A percentile compares a stretch with the other conserved stretches of the same genome.
phyloP scores from a whole-genome alignment of 2,329 filamentous ascomycete genomes.

The Pseudocercospora vitis region DNA sequence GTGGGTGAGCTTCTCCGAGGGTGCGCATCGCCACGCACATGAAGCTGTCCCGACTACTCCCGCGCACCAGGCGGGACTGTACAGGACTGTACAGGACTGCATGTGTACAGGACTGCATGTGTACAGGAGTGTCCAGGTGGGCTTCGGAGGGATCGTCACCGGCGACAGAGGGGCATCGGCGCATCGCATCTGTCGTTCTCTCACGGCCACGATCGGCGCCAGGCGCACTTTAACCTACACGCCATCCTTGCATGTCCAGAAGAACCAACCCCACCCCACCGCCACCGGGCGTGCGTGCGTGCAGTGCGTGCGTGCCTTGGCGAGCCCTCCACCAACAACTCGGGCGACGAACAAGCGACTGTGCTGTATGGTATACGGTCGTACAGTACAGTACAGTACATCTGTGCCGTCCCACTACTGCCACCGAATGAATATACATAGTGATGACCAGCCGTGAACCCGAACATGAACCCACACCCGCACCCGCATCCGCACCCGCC shows the following conservation, averaged over 20 bases:
- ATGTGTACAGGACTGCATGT: too few relatives aligned
- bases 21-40: conserved; percentile 12
- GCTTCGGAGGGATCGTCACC: conserved; percentile 1
- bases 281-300: too few relatives aligned
- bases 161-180: conserved; percentile 10
- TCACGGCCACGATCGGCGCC: conserved; percentile 20
- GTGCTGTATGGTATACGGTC: too few relatives aligned
- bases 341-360: neutral
- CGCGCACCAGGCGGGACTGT: too few relatives aligned
- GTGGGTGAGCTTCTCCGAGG: conserved; percentile 10
- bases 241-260: conserved; percentile 20
- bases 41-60: conserved; percentile 15
- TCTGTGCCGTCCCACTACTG: conserved; percentile 11
- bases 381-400: too few relatives aligned
- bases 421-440: too few relatives aligned
- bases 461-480: too few relatives aligned
- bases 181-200: conserved; percentile 11
- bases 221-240: conserved; percentile 18
- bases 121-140: too few relatives aligned
- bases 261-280: conserved; percentile 21
- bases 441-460: conserved; percentile 5
- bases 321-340: conserved; percentile 15
- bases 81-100: too few relatives aligned
- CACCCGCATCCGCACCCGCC: too few relatives aligned
- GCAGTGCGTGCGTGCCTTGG: too few relatives aligned